Evolutionary conservation across 108 stramenopile genomes (phyloP).

Genomic region (Aurantiochytrium sp.): DNA sequence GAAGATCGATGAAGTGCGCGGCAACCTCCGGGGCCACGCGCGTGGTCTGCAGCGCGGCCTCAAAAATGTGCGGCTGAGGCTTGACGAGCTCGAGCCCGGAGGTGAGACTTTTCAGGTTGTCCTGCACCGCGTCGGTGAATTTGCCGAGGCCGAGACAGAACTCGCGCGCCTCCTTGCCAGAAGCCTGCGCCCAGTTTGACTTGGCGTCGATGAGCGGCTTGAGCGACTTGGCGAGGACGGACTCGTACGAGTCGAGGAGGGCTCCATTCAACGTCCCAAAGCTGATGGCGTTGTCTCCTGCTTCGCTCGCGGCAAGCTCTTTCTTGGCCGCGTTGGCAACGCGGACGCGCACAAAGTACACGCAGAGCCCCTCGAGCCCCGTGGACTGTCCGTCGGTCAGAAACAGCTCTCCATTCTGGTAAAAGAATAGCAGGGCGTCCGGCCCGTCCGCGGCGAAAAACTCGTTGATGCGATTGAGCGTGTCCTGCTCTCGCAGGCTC

Average conservation of each 20-base stretch:
- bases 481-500: constrained; percentile 39
- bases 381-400: constrained; percentile 29
- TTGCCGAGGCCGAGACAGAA: background rate
- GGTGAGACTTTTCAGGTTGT: background rate
- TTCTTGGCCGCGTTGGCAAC: background rate
- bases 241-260: constrained; percentile 22
- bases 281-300: background rate
- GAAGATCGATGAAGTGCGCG: background rate
- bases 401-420: constrained; percentile 8
- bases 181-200: background rate
- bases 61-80: background rate
- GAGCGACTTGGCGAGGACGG: background rate
- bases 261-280: constrained; percentile 2
- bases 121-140: constrained; percentile 7
- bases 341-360: background rate
- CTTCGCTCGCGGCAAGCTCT: background rate
- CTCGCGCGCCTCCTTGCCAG: background rate
- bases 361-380: background rate
- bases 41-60: background rate
- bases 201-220: constrained; percentile 12
- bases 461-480: constrained; percentile 32
- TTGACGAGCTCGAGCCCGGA: constrained; percentile 21
- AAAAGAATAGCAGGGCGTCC: constrained; percentile 41
- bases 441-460: constrained; percentile 51
- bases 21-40: background rate